Evolutionary conservation across 345 rosid species (phyloP), one percentile per base, ranked within the genome.

Genomic region (Eucalyptus guilfoylei): DNA sequence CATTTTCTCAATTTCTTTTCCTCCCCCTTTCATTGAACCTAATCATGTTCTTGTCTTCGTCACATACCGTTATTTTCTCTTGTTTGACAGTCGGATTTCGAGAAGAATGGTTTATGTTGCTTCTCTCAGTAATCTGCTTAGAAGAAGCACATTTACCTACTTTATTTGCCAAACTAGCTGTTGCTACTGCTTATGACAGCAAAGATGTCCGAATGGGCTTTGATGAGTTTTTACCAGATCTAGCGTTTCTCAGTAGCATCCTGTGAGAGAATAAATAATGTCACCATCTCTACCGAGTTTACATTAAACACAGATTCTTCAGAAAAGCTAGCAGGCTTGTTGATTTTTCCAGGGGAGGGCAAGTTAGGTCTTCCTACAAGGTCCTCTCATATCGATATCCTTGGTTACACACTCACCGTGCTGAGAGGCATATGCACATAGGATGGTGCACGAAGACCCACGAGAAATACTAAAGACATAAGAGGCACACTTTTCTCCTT

Each of bases 91-190:
- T 94, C 93, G 98, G 98, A 86, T 95, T 93, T 90, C 83, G 91
- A 32, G 98, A 95, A 90, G 93, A 96, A 87, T 96, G 99, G 99
- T 92, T 95, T 47, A 95, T 94, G 94, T 62, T 95, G 87, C 89
- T 96, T 87, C 91, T 97, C 34, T 95, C 97, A 30, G 93, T 95
- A 62, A 89, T 94, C 44, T 97, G 98, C 88, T 54, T 96, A 72
- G 96, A 94, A 88, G 96, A 93, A 24, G 48, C 87, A 52, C 91
- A 88, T 92, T 95, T 97, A 67, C 92, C 92, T 21, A 47, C 44
- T 14, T 89, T 96, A 64, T 94, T 96, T 91, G 89, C 93, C 19
- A 88, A 72, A 80, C 83, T 95, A 85, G 60, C 72, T 86, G 17
- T 85, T 76, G 87, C 44, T 37, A 47, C 88, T 62, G 69, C 90